Base-by-base conservation (phyloP, 2,329 filamentous ascomycete genomes). In the Geosmithia putterillii region DNA sequence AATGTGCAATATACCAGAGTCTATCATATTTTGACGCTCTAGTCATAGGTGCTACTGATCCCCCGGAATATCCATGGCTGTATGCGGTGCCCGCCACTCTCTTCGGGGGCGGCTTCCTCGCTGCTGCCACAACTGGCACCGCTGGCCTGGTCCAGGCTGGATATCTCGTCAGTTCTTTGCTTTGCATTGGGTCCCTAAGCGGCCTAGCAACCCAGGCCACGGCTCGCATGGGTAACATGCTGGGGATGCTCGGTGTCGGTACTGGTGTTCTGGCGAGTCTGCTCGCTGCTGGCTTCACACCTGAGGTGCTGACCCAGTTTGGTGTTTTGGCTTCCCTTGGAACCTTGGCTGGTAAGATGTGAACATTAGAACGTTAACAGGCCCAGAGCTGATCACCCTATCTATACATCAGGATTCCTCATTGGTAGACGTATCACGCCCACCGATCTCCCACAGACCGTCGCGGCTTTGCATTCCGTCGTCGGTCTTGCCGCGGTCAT, bases 341-440 rank as follows among this genome's bases (percentile, higher is more conserved):
- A 45, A 74, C 78, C 43, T 56, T 90, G 23, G 66, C 76, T 50
- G 80, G 73, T 69, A 51, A 52, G 57, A 15, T 40, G 14, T 18
- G 12, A 5, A 18, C 15, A n/a, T 4, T 12, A 38, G 15, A 38
- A 38, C 4, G 7, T 21, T 14, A 9, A 40, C 14, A 17, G 12
- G 22, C 7, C 9, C 4, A 42, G n/a, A 5, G 2, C 10, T 46
- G 9, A 47, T 51, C 22, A 50, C 43, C 20, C n/a, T 36, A 9
- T 19, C 49, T 9, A 32, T 12, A 32, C 10, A 7, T 3, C 56
- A 56, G 81, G 85, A 25, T 73, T 86, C 41, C 57, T 88, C 20
- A 90, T 95, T 49, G 88, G 87, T 38, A 83, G 86, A 52, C 77
- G 86, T 12, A 94, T 94, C 50, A 94, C 86, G 0, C 85, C 88